phyloP scores from a whole-genome alignment of 768 basidiomycete species.

The Candolleomyces eurysporus region DNA sequence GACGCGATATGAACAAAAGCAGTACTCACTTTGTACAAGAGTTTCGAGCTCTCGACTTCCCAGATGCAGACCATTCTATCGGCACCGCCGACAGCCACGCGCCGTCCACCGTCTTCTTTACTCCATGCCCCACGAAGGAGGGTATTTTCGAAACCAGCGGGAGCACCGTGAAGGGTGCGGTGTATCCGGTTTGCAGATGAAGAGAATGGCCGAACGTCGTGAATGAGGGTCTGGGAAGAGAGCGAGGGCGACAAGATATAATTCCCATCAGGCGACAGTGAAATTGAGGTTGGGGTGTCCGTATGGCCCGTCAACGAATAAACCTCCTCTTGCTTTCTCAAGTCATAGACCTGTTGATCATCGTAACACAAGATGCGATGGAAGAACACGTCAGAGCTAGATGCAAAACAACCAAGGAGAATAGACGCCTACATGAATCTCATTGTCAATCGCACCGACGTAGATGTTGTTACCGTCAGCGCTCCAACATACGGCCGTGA shows the following conservation, averaged over 20 bases:
- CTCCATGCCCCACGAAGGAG: slow-evolving; percentile 88
- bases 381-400: slow-evolving; percentile 7
- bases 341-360: slow-evolving; percentile 73
- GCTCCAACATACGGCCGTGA: slow-evolving; percentile 91
- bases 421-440: slow-evolving; percentile 75
- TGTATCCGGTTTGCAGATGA: slow-evolving; percentile 80
- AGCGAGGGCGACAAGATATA: slow-evolving; percentile 90
- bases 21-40: slow-evolving; percentile 69
- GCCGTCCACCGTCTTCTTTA: slow-evolving; percentile 74
- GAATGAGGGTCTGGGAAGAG: slow-evolving; percentile 85
- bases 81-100: slow-evolving; percentile 87
- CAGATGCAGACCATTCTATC: slow-evolving; percentile 85
- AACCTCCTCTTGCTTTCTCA: slow-evolving; percentile 80
- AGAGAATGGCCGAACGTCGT: slow-evolving; percentile 94
- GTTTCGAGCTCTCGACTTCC: slow-evolving; percentile 77
- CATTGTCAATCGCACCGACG: slow-evolving; percentile 93
- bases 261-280: slow-evolving; percentile 84
- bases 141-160: slow-evolving; percentile 91
- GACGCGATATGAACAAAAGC: neutral
- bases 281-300: slow-evolving; percentile 92
- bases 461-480: slow-evolving; percentile 88
- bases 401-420: neutral
- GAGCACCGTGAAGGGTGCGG: slow-evolving; percentile 76
- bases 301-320: slow-evolving; percentile 81
- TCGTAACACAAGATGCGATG: neutral